Conservation (phyloP, 2,329 filamentous ascomycete species). For the Fusarium floridanum region DNA sequence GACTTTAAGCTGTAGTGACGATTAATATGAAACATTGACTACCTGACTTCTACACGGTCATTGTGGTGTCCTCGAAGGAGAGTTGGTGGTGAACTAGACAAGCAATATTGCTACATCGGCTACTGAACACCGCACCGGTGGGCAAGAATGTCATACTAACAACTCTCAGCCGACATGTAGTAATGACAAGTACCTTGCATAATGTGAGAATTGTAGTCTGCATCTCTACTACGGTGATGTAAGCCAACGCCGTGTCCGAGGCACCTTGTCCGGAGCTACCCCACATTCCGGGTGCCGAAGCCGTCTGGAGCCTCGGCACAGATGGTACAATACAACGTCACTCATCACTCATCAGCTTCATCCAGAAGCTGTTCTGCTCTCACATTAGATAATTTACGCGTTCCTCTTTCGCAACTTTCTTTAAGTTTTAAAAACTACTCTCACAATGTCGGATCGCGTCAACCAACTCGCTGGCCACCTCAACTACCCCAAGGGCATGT, state of each 20-base stretch:
- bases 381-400: not conserved
- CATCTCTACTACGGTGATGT: not conserved
- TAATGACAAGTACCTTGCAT: not conserved
- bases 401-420: not conserved
- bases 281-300: conserved; percentile 41
- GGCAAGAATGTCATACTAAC: not conserved
- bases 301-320: conserved; percentile 47
- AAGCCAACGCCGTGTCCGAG: conserved; percentile 1
- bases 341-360: conserved; percentile 1
- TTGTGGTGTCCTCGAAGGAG: not conserved
- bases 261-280: conserved; percentile 30
- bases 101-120: not conserved
- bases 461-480: conserved; percentile 82
- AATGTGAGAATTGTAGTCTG: not conserved
- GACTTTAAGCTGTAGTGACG: conserved; percentile 78
- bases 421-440: not conserved
- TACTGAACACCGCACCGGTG: not conserved
- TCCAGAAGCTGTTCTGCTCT: not conserved
- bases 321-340: conserved; percentile 18
- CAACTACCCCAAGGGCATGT: conserved; percentile 84
- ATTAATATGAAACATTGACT: not conserved
- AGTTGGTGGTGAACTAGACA: not conserved
- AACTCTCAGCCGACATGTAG: not conserved
- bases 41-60: not conserved
- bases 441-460: conserved; percentile 68